A percentile compares a stretch with the other conserved stretches of the same genome.
Evolutionary conservation across 129 eudicot species (phyloP).

Genomic region (Rutidosis leptorrhynchoides): DNA sequence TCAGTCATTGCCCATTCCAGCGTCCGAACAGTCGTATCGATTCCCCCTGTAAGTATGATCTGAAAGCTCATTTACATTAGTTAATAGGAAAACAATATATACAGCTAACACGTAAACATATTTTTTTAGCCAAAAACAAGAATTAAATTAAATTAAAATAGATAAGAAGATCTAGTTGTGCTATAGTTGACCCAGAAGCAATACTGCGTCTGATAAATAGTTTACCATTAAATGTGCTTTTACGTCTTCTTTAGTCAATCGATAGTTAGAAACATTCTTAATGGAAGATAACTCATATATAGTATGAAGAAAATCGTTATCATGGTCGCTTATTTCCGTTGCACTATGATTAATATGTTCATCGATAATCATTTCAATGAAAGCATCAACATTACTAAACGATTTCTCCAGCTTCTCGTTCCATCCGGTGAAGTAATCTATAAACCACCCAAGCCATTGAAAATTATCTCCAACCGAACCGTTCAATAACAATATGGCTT

Average conservation of each 20-base stretch:
- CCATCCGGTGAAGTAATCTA: conserved; percentile 14
- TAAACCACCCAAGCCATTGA: conserved; percentile 19
- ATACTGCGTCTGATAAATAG: no score
- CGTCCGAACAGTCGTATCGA: neutral
- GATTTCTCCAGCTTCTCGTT: conserved; percentile 2
- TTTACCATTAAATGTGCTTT: conserved; percentile 25
- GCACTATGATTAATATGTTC: neutral
- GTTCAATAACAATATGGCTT: neutral
- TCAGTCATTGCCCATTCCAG: conserved; percentile 30
- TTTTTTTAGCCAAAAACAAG: no score
- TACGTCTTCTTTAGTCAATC: conserved; percentile 19
- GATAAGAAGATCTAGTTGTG: no score
- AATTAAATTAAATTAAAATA: no score
- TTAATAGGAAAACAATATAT: neutral
- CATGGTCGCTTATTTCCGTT: neutral
- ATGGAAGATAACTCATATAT: conserved; percentile 2
- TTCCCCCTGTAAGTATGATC: conserved; percentile 13
- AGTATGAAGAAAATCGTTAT: conserved; percentile 15
- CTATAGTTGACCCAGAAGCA: no score
- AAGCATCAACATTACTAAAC: conserved; percentile 20
- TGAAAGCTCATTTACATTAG: conserved; percentile 14
- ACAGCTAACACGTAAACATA: no score
- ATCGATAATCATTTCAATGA: neutral
- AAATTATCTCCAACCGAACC: conserved; percentile 24
- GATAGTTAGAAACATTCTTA: conserved; percentile 7